phyloP scores from a whole-genome alignment of 2,329 filamentous ascomycete genomes.

The Verticillium nubilum region DNA sequence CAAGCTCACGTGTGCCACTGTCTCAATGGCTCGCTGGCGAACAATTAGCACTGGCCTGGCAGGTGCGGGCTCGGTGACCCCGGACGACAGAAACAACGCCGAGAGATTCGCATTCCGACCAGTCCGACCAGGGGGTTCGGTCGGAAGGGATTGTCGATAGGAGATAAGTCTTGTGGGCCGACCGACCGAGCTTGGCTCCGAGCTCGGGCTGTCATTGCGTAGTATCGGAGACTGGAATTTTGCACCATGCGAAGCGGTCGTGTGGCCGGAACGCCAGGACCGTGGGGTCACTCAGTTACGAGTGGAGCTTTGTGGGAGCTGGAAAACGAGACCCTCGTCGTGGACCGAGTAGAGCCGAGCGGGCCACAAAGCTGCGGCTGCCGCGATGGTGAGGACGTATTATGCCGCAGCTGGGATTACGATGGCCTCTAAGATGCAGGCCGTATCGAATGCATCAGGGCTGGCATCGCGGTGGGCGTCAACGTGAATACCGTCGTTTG shows the following conservation, averaged over 20 bases:
- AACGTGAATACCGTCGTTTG: background rate
- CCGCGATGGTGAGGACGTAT: background rate
- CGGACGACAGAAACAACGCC: background rate
- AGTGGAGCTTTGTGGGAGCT: background rate
- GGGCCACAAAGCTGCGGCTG: background rate
- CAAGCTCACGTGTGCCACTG: background rate
- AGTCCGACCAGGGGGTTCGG: background rate
- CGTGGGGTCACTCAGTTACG: background rate
- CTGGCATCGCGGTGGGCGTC: background rate
- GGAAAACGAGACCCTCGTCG: background rate
- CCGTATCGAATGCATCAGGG: background rate
- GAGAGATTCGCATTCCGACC: background rate
- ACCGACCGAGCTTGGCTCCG: background rate
- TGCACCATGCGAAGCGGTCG: background rate
- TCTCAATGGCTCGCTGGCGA: background rate
- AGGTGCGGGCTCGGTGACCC: background rate
- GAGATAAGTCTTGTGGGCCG: background rate
- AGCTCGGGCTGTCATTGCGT: background rate
- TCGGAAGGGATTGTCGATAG: background rate
- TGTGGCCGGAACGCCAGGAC: background rate
- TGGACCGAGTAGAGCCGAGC: background rate
- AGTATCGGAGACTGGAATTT: background rate
- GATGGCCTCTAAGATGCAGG: background rate
- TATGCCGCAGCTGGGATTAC: background rate
- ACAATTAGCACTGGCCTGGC: background rate